Evolutionary conservation across 805 yeast genomes (phyloP), one percentile per base, ranked within the genome.

Genomic region (Priceomyces carsonii): DNA sequence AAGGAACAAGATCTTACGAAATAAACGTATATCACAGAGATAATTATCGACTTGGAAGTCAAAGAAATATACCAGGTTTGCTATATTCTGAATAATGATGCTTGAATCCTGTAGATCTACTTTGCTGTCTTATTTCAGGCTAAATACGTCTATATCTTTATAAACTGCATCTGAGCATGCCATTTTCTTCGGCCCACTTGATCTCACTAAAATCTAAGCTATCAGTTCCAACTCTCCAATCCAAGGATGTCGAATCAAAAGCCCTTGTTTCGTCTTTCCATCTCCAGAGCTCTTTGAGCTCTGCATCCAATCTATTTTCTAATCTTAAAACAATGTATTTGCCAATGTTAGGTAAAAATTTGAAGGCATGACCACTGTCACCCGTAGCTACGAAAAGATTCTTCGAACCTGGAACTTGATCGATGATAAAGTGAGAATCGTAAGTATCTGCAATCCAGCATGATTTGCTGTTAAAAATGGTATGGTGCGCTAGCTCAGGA

Each of bases 291-390:
- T 21, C 24, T 21, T 21, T 21, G 24, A 21, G 24, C 24, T 21
- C 24, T 21, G 24, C 10, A 8, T 21, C 24, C 24, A 21, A 21
- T 21, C 24, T 21, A 21, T 21, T 21, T 10, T 21, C 24, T 10
- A 21, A 21, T 21, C 24, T 21, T 21, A 21, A 15, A 10, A 12
- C 7, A 18, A 48, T 38, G 17, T 45, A 48, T 25, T 42, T 43
- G 3, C 71, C 69, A 12, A 63, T 42, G 18, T 53, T 50, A 2
- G 66, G 67, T 18, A 62, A 44, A 47, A 63, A 55, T 52, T 59
- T 62, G 36, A 60, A 65, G 3, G 55, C 63, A 44, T 64, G 70
- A 0, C 68, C 68, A 10, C 65, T 56, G 36, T 63, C 70, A 28
- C 71, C 71, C 19, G 63, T 55, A 17, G 60, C 60, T 2, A 61